These are phyloP conservation scores for Heracleum sosnowskyi DNA, from an alignment of 129 eudicot species.

Conservation along the genomic window DNA sequence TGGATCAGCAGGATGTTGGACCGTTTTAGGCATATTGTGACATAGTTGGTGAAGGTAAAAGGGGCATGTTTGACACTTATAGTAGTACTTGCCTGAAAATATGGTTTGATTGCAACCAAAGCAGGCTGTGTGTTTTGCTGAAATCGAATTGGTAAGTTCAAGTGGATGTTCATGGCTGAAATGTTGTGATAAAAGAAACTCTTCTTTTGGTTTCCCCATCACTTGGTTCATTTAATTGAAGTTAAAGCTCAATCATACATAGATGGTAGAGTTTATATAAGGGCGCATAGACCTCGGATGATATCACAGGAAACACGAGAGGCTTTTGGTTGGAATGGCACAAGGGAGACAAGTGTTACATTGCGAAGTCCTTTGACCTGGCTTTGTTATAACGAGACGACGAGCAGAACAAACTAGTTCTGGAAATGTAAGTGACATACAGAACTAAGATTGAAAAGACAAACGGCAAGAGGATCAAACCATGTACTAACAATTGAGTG, in stretches of 20 bases:
- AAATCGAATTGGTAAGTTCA: constrained; percentile 19
- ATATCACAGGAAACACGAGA: neutral
- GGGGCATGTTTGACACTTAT: constrained; percentile 42
- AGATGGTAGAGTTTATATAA: neutral
- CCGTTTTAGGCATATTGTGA: constrained; percentile 48
- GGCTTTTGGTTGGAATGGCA: neutral
- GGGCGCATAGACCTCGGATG: neutral
- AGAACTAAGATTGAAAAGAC: neutral
- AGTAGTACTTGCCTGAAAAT: constrained; percentile 28
- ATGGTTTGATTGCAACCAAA: constrained; percentile 38
- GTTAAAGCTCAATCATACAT: neutral
- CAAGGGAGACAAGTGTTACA: neutral
- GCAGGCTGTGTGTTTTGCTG: constrained; percentile 22
- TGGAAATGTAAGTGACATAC: neutral
- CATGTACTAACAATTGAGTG: neutral
- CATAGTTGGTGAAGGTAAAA: constrained; percentile 59
- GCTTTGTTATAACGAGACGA: neutral
- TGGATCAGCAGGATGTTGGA: constrained; percentile 44
- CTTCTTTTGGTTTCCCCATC: constrained; percentile 19
- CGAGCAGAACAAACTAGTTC: neutral
- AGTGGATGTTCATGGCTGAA: constrained; percentile 47
- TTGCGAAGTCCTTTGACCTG: neutral
- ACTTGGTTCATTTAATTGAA: neutral
- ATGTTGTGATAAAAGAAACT: constrained; percentile 19
- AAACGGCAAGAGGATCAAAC: constrained; percentile 5